Evolutionary conservation across 768 basidiomycete genomes (phyloP).

Genomic region (Suillus ampliporus): DNA sequence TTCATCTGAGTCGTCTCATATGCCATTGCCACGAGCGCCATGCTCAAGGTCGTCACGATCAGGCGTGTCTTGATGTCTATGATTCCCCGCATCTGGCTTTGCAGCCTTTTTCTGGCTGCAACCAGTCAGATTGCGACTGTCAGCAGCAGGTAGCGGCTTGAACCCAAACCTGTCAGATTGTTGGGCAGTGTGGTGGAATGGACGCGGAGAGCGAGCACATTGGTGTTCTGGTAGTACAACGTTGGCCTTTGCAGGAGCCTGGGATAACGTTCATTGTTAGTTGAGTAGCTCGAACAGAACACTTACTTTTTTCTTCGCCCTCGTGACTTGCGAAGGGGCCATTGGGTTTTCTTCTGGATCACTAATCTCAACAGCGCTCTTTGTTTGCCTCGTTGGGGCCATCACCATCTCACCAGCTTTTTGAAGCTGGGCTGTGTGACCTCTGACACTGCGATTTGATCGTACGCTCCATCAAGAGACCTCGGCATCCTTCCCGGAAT

Average conservation of each 20-base stretch:
- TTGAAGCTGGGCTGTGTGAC: neutral
- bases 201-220: neutral
- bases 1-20: neutral
- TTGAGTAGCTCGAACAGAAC: neutral
- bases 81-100: neutral
- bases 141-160: neutral
- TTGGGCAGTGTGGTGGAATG: neutral
- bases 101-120: neutral
- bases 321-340: neutral
- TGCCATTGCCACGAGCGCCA: neutral
- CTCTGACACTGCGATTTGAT: neutral
- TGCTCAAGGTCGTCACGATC: neutral
- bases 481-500: no score
- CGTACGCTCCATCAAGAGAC: neutral
- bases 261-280: neutral
- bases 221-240: neutral
- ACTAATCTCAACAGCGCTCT: neutral
- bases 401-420: neutral
- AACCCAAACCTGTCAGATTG: neutral
- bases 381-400: neutral
- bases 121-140: neutral
- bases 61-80: neutral
- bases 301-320: neutral
- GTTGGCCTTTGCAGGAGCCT: neutral
- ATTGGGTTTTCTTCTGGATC: neutral